Evolutionary conservation across 106 monocot species (phyloP), one percentile per base, ranked within the genome.

Genomic region (Dendrobium huoshanense): DNA sequence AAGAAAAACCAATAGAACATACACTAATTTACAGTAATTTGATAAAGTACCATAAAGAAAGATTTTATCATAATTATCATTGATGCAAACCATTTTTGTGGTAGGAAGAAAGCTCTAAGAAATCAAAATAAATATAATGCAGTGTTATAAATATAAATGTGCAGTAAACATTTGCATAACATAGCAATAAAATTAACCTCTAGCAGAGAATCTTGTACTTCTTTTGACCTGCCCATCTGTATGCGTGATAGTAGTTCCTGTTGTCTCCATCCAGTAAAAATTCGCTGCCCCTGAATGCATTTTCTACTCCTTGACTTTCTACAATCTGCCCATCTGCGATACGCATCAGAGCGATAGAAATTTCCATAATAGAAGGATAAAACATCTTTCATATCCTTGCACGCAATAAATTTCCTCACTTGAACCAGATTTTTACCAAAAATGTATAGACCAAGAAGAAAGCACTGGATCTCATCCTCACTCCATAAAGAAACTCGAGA

Each of bases 371-470:
- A 96, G 74, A 90, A 92, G 18, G 90, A 86, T 27, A 96, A 55
- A 31, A 96, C 73, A 77, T 92, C 89, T 44, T 90, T 91, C 90
- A 90, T 89, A 20, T 78, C 82, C 77, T 92, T 92, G 64, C 41
- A 48, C 41, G 81, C 89, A 22, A 90, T 43, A 80, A 96, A 96
- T 47, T 76, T 90, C 58, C 58, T 81, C 54, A 96, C 81, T 44
- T 78, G 79, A 72, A 74, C 59, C 31, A 96, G 86, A 84, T 94
- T 88, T 86, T 96, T 94, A 16, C 92, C 88, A 81, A 92, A 96
- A 76, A 96, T 88, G 75, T 96, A 96, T 13, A 96, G 87, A 42
- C 90, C 96, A 61, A 96, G 96, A 8, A 96, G 87, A 87, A 96
- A 96, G 47, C 67, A 86, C 37, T 90, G 79, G 5, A 64, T 54